Evolutionary conservation across 805 yeast genomes (phyloP).

Genomic region (Candida germanica): DNA sequence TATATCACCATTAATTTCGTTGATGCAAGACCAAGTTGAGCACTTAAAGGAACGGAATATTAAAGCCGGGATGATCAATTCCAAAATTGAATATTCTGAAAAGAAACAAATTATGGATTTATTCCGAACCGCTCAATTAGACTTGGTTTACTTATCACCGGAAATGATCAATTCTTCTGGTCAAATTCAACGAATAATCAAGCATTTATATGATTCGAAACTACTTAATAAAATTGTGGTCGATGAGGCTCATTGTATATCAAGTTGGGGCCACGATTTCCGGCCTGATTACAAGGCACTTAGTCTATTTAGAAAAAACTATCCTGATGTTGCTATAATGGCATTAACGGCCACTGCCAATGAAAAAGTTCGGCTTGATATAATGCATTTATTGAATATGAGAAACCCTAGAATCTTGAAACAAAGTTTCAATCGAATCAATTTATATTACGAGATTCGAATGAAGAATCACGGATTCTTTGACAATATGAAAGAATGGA

Average conservation of each 20-base stretch:
- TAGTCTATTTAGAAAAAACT: conserved; percentile 65
- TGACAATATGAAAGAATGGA: conserved; percentile 57
- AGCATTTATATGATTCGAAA: conserved; percentile 49
- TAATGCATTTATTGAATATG: conserved; percentile 71
- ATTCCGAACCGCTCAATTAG: conserved; percentile 64
- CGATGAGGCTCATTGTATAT: conserved; percentile 97
- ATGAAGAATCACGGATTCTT: conserved; percentile 57
- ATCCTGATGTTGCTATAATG: conserved; percentile 84
- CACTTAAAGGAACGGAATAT: conserved; percentile 68
- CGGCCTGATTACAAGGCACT: conserved; percentile 91
- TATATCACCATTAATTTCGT: conserved; percentile 88
- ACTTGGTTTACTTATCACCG: conserved; percentile 85
- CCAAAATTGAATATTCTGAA: conserved; percentile 65
- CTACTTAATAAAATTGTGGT: conserved; percentile 82
- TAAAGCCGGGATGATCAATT: conserved; percentile 84
- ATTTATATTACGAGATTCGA: conserved; percentile 73
- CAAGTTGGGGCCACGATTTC: conserved; percentile 99
- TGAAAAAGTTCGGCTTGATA: conserved; percentile 82
- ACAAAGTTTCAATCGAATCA: conserved; percentile 90
- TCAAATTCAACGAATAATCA: conserved; percentile 63
- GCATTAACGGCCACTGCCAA: conserved; percentile 98
- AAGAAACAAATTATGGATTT: conserved; percentile 58
- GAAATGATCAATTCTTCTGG: conserved; percentile 84
- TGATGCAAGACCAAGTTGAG: conserved; percentile 96
- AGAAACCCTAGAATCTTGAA: conserved; percentile 61